Conservation (phyloP, 1,284 basidiomycete species). For the Coniophora puteana region DNA sequence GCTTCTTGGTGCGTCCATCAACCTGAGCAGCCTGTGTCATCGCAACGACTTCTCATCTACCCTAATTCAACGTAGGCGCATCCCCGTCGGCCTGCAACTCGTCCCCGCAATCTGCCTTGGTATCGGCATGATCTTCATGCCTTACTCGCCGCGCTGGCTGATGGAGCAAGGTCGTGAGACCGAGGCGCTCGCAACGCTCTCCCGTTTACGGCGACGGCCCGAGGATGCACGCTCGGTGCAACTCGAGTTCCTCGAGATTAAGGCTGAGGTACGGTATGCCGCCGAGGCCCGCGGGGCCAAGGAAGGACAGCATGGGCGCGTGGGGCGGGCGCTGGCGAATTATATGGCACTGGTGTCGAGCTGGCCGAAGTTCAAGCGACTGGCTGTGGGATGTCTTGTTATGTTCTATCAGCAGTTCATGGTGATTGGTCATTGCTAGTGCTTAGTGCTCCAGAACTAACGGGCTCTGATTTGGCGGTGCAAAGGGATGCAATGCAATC, state of each 20-base stretch:
- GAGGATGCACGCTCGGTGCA: slow-evolving; percentile 15
- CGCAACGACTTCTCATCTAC: background rate
- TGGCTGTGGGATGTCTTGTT: slow-evolving; percentile 27
- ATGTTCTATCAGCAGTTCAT: slow-evolving; percentile 33
- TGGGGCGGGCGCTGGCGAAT: slow-evolving; percentile 17
- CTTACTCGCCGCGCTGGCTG: slow-evolving; percentile 33
- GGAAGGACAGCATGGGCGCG: slow-evolving; percentile 19
- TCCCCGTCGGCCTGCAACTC: no score
- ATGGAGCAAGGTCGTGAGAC: slow-evolving; percentile 29
- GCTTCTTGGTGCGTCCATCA: slow-evolving; percentile 25
- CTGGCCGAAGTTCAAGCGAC: slow-evolving; percentile 31
- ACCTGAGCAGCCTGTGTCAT: slow-evolving; percentile 2
- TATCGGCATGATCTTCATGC: slow-evolving; percentile 30
- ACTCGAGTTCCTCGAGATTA: slow-evolving; percentile 29
- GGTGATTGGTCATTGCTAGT: slow-evolving; percentile 14
- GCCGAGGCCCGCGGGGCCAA: slow-evolving; percentile 17
- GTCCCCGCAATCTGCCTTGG: slow-evolving; percentile 23
- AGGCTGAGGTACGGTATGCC: slow-evolving; percentile 26
- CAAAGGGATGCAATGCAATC: slow-evolving; percentile 27
- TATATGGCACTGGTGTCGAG: slow-evolving; percentile 22
- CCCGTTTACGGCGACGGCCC: slow-evolving; percentile 21
- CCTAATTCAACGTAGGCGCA: no score
- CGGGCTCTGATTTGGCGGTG: background rate
- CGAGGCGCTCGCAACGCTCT: slow-evolving; percentile 26
- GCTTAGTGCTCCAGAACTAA: background rate